Evolutionary conservation across 441 rosid genomes (phyloP).

Genomic region (Euphorbia celastroides): DNA sequence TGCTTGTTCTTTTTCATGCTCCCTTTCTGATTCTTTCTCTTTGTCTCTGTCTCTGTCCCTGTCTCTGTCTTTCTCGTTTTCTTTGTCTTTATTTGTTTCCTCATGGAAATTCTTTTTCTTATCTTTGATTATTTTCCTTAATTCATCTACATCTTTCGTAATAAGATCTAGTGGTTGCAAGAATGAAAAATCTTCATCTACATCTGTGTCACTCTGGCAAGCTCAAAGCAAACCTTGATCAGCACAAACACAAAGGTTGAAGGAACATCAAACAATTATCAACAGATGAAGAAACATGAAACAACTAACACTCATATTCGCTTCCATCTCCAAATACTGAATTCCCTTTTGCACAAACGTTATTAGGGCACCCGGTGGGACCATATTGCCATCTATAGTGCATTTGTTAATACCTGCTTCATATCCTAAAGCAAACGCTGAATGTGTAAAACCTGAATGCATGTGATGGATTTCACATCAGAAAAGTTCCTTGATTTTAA

Average conservation of each 20-base stretch:
- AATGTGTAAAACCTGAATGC: constrained; percentile 74
- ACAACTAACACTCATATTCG: constrained; percentile 70
- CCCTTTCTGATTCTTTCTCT: constrained; percentile 41
- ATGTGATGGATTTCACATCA: constrained; percentile 9
- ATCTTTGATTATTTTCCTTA: constrained; percentile 73
- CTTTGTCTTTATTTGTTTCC: constrained; percentile 60
- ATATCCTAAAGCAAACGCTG: constrained; percentile 91
- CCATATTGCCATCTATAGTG: constrained; percentile 87
- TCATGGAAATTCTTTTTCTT: constrained; percentile 56
- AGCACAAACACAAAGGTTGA: constrained; percentile 21
- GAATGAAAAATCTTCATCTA: constrained; percentile 95
- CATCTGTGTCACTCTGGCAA: constrained; percentile 69
- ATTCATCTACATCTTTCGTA: constrained; percentile 74
- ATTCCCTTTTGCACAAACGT: constrained; percentile 89
- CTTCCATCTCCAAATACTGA: constrained; percentile 98
- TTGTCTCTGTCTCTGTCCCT: constrained; percentile 37
- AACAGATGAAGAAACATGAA: constrained; percentile 1
- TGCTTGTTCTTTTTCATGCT: constrained; percentile 39
- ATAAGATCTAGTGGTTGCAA: constrained; percentile 96
- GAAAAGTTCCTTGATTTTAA: not conserved
- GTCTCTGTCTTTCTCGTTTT: constrained; percentile 46
- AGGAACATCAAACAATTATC: constrained; percentile 7
- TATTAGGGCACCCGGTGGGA: constrained; percentile 95
- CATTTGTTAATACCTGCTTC: constrained; percentile 91
- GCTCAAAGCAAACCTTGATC: constrained; percentile 29